Evolutionary conservation across 129 eudicot species (phyloP), one percentile per base, ranked within the genome.

Genomic region (Gnaphalium uliginosum): DNA sequence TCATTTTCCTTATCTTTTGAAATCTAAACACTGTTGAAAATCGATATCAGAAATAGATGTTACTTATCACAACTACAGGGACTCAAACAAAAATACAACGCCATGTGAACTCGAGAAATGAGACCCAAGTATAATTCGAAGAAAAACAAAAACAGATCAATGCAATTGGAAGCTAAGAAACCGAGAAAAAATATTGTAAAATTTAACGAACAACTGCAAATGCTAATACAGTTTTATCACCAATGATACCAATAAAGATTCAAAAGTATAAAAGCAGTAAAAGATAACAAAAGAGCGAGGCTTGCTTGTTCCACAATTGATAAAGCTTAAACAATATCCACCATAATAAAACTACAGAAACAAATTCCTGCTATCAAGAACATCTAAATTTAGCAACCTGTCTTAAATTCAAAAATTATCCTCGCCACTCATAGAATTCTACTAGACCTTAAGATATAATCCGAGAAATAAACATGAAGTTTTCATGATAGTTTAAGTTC

Each of bases 271-370:
- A 50, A 51, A 14, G 2, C 39, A 58, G 19, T 46, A 33, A 23
- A 56, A 22, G 6, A 3, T 5, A 53, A 17, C 59, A 58, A 17
- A 60, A 73, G 58, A 26, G 60, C 27, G 24, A 58, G 19, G 30
- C 37, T 25, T 37, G 59, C 69, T 5, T 74, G 73, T 66, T 66
- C 63, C 66, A 57, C 25, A 56, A 54, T 35, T 37, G 35, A 66
- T 9, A 72, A 32, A 22, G 7, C 30, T 54, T n/a, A 6, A 67
- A 66, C 67, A 67, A 57, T 77, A 56, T 56, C 76, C 81, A 68
- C 61, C 61, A 56, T 23, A 69, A 58, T 26, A 77, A 68, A 69
- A 58, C 69, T 35, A 57, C 48, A 75, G 19, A 48, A 48, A 61
- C 1, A 48, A 53, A 76, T 37, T 76, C 46, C 67, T 23, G 53